These are phyloP conservation scores for Cytospora chrysosperma DNA, from an alignment of 2,329 filamentous ascomycete species.

Conservation along the genomic window DNA sequence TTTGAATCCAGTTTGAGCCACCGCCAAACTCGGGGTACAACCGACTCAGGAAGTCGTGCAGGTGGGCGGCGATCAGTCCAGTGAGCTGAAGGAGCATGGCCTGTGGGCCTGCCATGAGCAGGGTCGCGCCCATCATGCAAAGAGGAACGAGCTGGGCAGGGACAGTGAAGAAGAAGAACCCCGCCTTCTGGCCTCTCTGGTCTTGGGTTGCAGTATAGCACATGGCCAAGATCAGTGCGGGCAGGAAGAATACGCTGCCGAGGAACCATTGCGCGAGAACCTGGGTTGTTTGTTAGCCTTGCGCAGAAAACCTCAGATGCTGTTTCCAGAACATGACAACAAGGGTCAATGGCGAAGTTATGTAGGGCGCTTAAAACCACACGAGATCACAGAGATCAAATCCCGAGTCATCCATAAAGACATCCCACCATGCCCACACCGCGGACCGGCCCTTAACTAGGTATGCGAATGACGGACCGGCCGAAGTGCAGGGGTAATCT, in stretches of 20 bases:
- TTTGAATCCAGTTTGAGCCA: slow-evolving; percentile 72
- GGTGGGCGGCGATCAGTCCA: slow-evolving; percentile 83
- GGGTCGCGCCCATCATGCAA: slow-evolving; percentile 71
- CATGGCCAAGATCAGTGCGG: slow-evolving; percentile 74
- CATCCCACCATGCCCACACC: slow-evolving; percentile 75
- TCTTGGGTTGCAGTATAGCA: slow-evolving; percentile 85
- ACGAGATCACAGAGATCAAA: slow-evolving; percentile 56
- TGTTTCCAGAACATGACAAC: slow-evolving; percentile 24
- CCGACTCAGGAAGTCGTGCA: slow-evolving; percentile 85
- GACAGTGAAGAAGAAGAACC: slow-evolving; percentile 80
- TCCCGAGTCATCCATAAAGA: slow-evolving; percentile 68
- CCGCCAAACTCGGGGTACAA: slow-evolving; percentile 88
- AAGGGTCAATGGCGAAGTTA: slow-evolving; percentile 34
- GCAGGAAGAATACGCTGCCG: slow-evolving; percentile 51
- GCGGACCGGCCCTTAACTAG: slow-evolving; percentile 56
- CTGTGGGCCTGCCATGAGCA: slow-evolving; percentile 63
- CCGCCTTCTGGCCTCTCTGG: slow-evolving; percentile 71
- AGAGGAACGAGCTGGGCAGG: slow-evolving; percentile 80
- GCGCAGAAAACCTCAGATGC: neutral
- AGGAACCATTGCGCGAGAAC: slow-evolving; percentile 52
- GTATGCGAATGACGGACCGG: slow-evolving; percentile 66
- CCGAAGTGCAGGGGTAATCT: slow-evolving; percentile 70
- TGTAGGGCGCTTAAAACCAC: slow-evolving; percentile 66
- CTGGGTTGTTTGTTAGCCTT: slow-evolving; percentile 35
- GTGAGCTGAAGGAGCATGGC: slow-evolving; percentile 63